These are phyloP conservation scores for Penicillium sp. DNA, from an alignment of 2,329 filamentous ascomycete genomes.

Conservation along the genomic window DNA sequence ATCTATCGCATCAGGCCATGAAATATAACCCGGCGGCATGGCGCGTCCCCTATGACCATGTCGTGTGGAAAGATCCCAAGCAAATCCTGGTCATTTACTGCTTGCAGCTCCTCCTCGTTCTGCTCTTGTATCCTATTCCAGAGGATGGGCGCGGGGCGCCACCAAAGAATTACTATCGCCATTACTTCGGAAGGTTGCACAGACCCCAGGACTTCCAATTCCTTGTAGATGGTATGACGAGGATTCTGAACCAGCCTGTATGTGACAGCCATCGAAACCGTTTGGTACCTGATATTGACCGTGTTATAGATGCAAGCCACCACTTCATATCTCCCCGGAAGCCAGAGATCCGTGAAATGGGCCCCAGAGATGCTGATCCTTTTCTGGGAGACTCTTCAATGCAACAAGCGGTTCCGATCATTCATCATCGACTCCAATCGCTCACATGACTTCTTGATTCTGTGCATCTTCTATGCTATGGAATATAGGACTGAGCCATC, in stretches of 20 bases:
- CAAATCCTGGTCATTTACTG: constrained; percentile 91
- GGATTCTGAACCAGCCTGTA: constrained; percentile 86
- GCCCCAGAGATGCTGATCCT: constrained; percentile 95
- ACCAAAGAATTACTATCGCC: constrained; percentile 90
- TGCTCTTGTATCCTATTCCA: constrained; percentile 86
- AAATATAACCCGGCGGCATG: constrained; percentile 96
- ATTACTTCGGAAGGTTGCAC: constrained; percentile 88
- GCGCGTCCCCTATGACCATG: constrained; percentile 91
- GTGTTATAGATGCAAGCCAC: constrained; percentile 74
- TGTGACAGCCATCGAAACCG: constrained; percentile 19
- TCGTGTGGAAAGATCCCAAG: constrained; percentile 89
- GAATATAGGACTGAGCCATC: constrained; percentile 85
- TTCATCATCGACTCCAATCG: constrained; percentile 97
- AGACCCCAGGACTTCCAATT: constrained; percentile 98
- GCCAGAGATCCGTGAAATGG: constrained; percentile 79
- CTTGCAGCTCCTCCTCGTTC: constrained; percentile 84
- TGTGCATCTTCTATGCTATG: constrained; percentile 90
- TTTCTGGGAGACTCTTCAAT: constrained; percentile 96
- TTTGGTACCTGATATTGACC: constrained; percentile 7
- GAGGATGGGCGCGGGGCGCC: constrained; percentile 69
- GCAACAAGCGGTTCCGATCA: constrained; percentile 94
- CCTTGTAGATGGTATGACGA: constrained; percentile 90
- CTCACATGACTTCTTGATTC: constrained; percentile 88
- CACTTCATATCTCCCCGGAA: constrained; percentile 84
- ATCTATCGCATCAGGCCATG: constrained; percentile 68